These are phyloP conservation scores for Ettlia oleoabundans DNA, from an alignment of 139 green algal species.

Conservation along the genomic window DNA sequence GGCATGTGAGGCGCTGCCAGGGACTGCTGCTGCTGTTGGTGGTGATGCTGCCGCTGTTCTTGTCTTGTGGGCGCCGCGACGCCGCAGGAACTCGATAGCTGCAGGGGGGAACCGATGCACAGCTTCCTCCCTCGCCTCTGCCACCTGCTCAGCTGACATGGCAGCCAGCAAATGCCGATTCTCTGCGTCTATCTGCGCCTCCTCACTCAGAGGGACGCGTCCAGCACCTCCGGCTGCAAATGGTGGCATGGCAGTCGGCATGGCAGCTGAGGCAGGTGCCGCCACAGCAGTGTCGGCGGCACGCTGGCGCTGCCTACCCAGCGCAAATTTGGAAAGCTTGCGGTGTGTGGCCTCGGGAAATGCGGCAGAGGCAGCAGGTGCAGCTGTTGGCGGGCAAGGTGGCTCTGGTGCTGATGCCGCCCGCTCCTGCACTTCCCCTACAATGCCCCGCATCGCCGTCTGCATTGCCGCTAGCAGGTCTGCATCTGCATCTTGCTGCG, in stretches of 20 bases:
- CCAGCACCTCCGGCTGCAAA: background rate
- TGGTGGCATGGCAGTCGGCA: background rate
- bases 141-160: slow-evolving; percentile 43
- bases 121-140: slow-evolving; percentile 38
- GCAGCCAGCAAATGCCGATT: slow-evolving; percentile 27
- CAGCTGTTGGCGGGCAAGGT: background rate
- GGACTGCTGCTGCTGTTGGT: background rate
- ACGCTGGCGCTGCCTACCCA: slow-evolving; percentile 26
- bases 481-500: background rate
- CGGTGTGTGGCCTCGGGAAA: slow-evolving; percentile 54
- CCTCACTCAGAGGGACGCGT: background rate
- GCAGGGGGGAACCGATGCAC: slow-evolving; percentile 28
- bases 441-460: slow-evolving; percentile 18
- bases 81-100: slow-evolving; percentile 42
- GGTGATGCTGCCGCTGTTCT: background rate
- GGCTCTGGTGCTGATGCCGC: background rate
- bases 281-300: background rate
- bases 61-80: background rate
- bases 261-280: too few species aligned
- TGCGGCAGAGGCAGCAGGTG: background rate
- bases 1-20: background rate
- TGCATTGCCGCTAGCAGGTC: slow-evolving; percentile 18
- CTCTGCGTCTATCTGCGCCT: slow-evolving; percentile 34
- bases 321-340: slow-evolving; percentile 46
- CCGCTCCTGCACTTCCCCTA: slow-evolving; percentile 46